Percentiles rank a stretch among this genome's conserved stretches.
phyloP scores from a whole-genome alignment of 106 monocot species.

The Apostasia shenzhenica region DNA sequence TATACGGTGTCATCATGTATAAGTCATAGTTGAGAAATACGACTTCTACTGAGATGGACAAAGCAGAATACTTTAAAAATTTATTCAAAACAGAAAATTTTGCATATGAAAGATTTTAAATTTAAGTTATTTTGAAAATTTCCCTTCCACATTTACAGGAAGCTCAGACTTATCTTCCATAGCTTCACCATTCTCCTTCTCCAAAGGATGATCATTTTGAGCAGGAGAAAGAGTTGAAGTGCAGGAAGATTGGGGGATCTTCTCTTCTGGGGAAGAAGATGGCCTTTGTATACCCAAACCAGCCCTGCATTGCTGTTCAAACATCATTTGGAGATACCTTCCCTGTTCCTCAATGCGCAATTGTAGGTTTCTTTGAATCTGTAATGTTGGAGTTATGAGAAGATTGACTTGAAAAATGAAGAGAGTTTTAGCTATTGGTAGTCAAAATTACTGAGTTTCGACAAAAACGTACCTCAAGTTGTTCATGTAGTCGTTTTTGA shows the following conservation, averaged over 20 bases:
- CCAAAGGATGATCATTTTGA: conserved; percentile 5
- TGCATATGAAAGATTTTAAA: too few relatives aligned
- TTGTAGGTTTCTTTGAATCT: conserved; percentile 76
- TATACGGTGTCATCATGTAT: too few relatives aligned
- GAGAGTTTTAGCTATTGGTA: neutral
- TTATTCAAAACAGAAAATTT: too few relatives aligned
- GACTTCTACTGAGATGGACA: too few relatives aligned
- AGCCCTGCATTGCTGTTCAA: conserved; percentile 59
- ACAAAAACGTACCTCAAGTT: conserved; percentile 30
- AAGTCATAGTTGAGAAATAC: too few relatives aligned
- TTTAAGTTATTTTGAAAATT: too few relatives aligned
- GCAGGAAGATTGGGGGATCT: conserved; percentile 9
- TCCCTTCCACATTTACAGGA: too few relatives aligned
- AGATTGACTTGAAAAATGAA: neutral
- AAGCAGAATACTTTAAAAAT: too few relatives aligned
- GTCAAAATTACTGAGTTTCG: neutral
- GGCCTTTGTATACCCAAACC: conserved; percentile 13
- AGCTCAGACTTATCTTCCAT: neutral
- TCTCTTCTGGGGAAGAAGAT: conserved; percentile 14
- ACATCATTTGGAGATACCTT: conserved; percentile 67
- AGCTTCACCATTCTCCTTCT: conserved; percentile 8
- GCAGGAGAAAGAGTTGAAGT: conserved; percentile 10
- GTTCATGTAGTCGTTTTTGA: conserved; percentile 30
- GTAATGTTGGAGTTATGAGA: neutral
- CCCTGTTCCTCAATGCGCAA: conserved; percentile 83